phyloP scores from a whole-genome alignment of 2,329 filamentous ascomycete species.

The Parastagonospora avenae region DNA sequence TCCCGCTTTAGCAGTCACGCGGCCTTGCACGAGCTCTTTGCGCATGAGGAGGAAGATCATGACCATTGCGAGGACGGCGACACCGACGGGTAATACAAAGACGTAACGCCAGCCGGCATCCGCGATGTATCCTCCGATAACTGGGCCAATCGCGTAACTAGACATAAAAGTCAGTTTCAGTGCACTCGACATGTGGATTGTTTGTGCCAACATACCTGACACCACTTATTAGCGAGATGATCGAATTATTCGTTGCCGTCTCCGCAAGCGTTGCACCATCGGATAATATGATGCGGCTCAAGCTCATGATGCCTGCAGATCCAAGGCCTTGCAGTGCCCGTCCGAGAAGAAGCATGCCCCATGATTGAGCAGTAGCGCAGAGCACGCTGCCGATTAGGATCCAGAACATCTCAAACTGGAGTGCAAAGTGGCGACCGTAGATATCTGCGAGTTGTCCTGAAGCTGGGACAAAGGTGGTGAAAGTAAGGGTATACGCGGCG shows the following conservation, averaged over 20 bases:
- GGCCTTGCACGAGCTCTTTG: conserved; percentile 61
- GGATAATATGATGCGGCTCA: conserved; percentile 66
- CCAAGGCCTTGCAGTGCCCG: conserved; percentile 67
- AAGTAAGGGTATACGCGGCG: conserved; percentile 70
- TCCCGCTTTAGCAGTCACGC: conserved; percentile 45
- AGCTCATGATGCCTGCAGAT: conserved; percentile 65
- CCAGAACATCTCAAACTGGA: conserved; percentile 62
- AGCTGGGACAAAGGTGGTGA: conserved; percentile 69
- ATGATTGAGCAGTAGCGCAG: conserved; percentile 64
- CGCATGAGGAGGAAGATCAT: conserved; percentile 63
- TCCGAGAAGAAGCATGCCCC: conserved; percentile 66
- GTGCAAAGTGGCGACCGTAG: conserved; percentile 64
- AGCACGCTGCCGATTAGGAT: conserved; percentile 63
- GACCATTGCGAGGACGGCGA: conserved; percentile 55
- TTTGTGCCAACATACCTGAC: conserved; percentile 42
- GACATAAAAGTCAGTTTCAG: background rate
- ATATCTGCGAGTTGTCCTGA: conserved; percentile 70
- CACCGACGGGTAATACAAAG: conserved; percentile 59
- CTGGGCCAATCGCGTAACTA: conserved; percentile 64
- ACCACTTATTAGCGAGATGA: conserved; percentile 67
- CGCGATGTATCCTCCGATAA: conserved; percentile 64
- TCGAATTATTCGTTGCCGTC: conserved; percentile 71
- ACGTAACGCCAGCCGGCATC: conserved; percentile 68
- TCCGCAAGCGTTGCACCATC: conserved; percentile 71
- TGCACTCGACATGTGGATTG: background rate